Evolutionary conservation across 2,329 filamentous ascomycete genomes (phyloP).

Genomic region (Chaetomiaceae sp.): DNA sequence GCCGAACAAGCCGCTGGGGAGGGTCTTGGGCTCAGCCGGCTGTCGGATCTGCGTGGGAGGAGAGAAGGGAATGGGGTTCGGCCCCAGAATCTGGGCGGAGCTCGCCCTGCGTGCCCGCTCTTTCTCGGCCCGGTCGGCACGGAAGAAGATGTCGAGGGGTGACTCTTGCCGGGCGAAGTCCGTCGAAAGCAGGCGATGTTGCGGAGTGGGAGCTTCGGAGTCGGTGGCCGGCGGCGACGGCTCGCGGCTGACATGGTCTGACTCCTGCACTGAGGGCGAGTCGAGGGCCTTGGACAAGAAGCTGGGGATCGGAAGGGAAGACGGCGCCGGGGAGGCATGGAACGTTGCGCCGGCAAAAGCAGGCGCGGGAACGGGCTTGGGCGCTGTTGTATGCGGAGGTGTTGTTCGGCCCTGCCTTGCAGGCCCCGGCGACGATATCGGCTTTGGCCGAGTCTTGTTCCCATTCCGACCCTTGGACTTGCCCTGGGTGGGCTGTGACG

Average conservation of each 20-base stretch:
- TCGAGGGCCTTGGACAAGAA: constrained; percentile 74
- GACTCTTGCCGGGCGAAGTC: constrained; percentile 53
- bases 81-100: constrained; percentile 41
- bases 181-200: constrained; percentile 34
- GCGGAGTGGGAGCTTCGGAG: constrained; percentile 45
- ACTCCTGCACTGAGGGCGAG: constrained; percentile 47
- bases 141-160: constrained; percentile 86
- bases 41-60: constrained; percentile 40
- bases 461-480: constrained; percentile 32
- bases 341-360: constrained; percentile 92
- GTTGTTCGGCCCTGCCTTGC: constrained; percentile 41
- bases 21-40: constrained; percentile 30
- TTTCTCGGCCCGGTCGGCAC: constrained; percentile 76
- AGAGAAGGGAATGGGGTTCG: constrained; percentile 43
- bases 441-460: constrained; percentile 31
- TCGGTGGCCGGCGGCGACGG: constrained; percentile 51
- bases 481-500: constrained; percentile 29
- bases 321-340: constrained; percentile 88
- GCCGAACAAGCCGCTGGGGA: constrained; percentile 34
- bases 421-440: constrained; percentile 40
- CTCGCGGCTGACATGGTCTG: constrained; percentile 39
- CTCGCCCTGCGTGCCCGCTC: constrained; percentile 55
- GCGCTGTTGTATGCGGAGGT: constrained; percentile 39
- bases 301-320: constrained; percentile 82
- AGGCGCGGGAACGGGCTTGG: constrained; percentile 45